phyloP scores from a whole-genome alignment of 768 basidiomycete genomes.

The Pleurotus tuoliensis region DNA sequence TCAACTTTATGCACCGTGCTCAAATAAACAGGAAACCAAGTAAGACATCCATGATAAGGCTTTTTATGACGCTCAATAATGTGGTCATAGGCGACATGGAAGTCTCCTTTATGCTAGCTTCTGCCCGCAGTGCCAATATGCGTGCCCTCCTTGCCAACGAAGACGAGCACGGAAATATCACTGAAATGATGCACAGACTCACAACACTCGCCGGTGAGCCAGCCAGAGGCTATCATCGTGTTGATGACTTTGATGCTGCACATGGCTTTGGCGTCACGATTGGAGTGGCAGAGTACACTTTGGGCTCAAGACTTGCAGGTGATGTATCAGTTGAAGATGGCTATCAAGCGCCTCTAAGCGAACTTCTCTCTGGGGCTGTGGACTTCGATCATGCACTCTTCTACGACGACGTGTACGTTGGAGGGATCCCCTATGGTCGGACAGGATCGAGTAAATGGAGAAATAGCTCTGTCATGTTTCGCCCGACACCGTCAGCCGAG shows the following conservation, averaged over 20 bases:
- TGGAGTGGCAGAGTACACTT: not conserved
- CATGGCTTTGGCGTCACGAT: not conserved
- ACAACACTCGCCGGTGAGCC: conserved; percentile 13
- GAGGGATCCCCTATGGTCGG: conserved; percentile 10
- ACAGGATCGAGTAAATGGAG: conserved; percentile 5
- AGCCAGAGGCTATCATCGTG: conserved; percentile 11
- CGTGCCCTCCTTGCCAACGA: conserved; percentile 12
- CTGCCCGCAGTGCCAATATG: conserved; percentile 11
- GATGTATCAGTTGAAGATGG: not conserved
- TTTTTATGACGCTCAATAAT: not conserved
- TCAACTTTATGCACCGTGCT: conserved; percentile 15
- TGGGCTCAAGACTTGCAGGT: not conserved
- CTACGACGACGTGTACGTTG: not conserved
- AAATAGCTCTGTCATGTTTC: conserved; percentile 11
- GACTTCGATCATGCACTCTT: not conserved
- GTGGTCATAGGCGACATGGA: conserved; percentile 14
- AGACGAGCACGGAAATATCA: not conserved
- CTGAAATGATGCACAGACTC: conserved; percentile 7
- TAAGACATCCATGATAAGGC: not conserved
- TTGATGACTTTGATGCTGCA: conserved; percentile 4
- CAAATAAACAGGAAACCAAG: conserved; percentile 16
- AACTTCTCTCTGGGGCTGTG: not conserved
- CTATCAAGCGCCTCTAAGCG: not conserved
- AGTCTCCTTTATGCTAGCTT: conserved; percentile 11
- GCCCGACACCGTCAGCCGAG: not conserved